These are phyloP conservation scores for Nemania sp. DNA, from an alignment of 2,329 filamentous ascomycete genomes.

Conservation along the genomic window DNA sequence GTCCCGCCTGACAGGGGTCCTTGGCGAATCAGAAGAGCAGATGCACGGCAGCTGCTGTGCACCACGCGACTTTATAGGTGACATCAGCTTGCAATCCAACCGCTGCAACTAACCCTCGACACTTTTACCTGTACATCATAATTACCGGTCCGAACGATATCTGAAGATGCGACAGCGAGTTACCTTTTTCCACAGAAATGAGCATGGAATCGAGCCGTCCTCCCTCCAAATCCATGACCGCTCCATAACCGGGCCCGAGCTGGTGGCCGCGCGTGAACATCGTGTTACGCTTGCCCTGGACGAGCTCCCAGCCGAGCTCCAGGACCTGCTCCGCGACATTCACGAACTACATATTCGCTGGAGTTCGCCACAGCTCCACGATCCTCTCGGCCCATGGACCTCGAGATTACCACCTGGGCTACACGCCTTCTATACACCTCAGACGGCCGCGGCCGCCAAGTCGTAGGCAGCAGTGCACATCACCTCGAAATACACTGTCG, in stretches of 20 bases:
- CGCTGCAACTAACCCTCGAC: no score
- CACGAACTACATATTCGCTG: slow-evolving; percentile 80
- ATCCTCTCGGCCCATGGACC: slow-evolving; percentile 68
- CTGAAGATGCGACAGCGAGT: slow-evolving; percentile 77
- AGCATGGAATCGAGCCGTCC: slow-evolving; percentile 65
- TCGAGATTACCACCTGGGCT: slow-evolving; percentile 79
- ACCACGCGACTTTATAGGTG: no score
- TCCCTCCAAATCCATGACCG: slow-evolving; percentile 60
- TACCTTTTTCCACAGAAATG: slow-evolving; percentile 74
- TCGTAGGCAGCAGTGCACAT: slow-evolving; percentile 14
- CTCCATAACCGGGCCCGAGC: slow-evolving; percentile 56
- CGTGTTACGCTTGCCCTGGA: slow-evolving; percentile 72
- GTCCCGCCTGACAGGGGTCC: no score
- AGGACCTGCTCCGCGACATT: slow-evolving; percentile 62
- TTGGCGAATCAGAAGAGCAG: no score
- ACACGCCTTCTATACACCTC: slow-evolving; percentile 76
- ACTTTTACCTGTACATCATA: no score
- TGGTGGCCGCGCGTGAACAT: slow-evolving; percentile 76
- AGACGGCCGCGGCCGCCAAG: slow-evolving; percentile 35
- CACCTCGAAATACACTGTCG: neutral
- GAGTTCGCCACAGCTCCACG: slow-evolving; percentile 62
- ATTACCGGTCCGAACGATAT: no score
- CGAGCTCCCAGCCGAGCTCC: slow-evolving; percentile 73
- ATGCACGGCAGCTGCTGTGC: no score
- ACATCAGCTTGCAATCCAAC: no score